Conservation (phyloP, 495 filamentous ascomycete species). For the Margaritispora aquatica region DNA sequence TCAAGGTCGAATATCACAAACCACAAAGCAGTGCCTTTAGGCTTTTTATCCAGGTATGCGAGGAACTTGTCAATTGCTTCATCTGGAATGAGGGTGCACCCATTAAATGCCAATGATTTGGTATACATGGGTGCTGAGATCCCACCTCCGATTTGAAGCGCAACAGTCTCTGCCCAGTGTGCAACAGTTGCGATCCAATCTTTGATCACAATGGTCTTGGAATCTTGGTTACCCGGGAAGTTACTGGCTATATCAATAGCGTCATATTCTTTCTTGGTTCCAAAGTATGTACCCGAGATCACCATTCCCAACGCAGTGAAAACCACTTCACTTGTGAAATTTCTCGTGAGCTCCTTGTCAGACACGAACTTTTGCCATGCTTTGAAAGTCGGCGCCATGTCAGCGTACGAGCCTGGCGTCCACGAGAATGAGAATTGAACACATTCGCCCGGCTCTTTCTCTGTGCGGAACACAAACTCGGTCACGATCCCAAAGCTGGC, state of each 20-base stretch:
- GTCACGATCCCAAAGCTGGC: slow-evolving; percentile 60
- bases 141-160: slow-evolving; percentile 24
- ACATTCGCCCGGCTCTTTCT: slow-evolving; percentile 47
- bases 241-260: slow-evolving; percentile 1
- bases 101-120: slow-evolving; percentile 36
- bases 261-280: slow-evolving; percentile 13
- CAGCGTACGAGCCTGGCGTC: slow-evolving; percentile 31
- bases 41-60: slow-evolving; percentile 30
- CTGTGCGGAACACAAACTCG: slow-evolving; percentile 54
- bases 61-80: slow-evolving; percentile 37
- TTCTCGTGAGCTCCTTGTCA: slow-evolving; percentile 41
- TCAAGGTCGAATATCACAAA: slow-evolving; percentile 44
- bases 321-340: slow-evolving; percentile 46
- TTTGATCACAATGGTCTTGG: slow-evolving; percentile 10
- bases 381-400: slow-evolving; percentile 35
- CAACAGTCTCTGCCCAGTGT: slow-evolving; percentile 27
- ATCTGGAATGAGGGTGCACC: slow-evolving; percentile 28
- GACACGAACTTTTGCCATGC: slow-evolving; percentile 45
- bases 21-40: slow-evolving; percentile 26
- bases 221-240: slow-evolving; percentile 6
- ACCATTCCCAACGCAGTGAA: slow-evolving; percentile 34
- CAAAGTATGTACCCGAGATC: slow-evolving; percentile 18
- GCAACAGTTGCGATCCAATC: slow-evolving; percentile 21
- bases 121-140: slow-evolving; percentile 37
- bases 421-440: slow-evolving; percentile 48